phyloP scores from a whole-genome alignment of 192 early-diverging fungal genomes.

The Coemansia sp. region DNA sequence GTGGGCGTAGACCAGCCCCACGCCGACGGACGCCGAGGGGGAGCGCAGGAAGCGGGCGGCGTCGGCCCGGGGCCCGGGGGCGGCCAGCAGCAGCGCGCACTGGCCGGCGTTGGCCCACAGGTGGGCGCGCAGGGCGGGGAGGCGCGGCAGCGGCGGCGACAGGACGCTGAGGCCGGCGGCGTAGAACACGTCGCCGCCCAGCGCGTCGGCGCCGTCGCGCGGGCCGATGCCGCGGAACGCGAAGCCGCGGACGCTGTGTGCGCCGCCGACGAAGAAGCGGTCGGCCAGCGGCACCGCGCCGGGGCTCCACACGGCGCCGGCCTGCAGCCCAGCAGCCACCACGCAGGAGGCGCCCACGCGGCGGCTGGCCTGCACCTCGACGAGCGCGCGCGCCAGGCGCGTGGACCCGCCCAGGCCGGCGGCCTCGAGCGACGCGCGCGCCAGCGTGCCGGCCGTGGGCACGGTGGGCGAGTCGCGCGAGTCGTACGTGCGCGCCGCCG shows the following conservation, averaged over 20 bases:
- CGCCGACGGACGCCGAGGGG: conserved; percentile 71
- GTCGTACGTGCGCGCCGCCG: conserved; percentile 64
- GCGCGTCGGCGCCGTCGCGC: conserved; percentile 68
- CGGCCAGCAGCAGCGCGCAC: conserved; percentile 51
- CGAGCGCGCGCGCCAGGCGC: conserved; percentile 64
- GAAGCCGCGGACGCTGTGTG: conserved; percentile 83
- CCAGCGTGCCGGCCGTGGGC: conserved; percentile 65
- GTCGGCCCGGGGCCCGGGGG: conserved; percentile 17
- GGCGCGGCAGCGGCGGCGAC: conserved; percentile 67
- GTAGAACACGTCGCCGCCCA: conserved; percentile 87
- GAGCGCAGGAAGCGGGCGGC: conserved; percentile 50
- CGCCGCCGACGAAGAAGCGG: conserved; percentile 86
- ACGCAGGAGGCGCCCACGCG: conserved; percentile 54
- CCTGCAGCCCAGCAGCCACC: conserved; percentile 50
- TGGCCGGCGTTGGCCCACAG: conserved; percentile 86
- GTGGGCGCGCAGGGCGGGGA: conserved; percentile 71
- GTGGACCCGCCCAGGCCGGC: conserved; percentile 85
- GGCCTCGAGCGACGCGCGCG: conserved; percentile 54
- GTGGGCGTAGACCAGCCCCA: conserved; percentile 84
- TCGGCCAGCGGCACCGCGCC: conserved; percentile 65
- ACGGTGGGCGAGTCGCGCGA: conserved; percentile 71
- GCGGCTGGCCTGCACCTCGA: conserved; percentile 61
- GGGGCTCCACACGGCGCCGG: conserved; percentile 65
- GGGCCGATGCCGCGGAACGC: conserved; percentile 83
- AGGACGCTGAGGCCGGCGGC: conserved; percentile 74